Percentiles rank a stretch among this genome's conserved stretches.
phyloP scores from a whole-genome alignment of 176 grass and related monocot species.

The Oryza brachyantha region DNA sequence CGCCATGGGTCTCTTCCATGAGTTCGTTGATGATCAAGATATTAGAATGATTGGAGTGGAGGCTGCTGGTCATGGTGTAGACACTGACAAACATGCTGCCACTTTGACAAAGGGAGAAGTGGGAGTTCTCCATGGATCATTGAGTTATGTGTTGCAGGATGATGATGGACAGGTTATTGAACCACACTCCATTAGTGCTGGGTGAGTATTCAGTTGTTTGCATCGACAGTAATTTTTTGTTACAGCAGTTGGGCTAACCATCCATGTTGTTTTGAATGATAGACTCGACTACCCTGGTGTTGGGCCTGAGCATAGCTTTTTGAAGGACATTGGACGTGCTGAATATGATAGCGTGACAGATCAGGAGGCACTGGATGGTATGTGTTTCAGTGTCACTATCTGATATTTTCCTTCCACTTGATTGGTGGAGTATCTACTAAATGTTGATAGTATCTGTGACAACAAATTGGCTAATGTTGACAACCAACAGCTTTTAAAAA shows the following conservation, averaged over 20 bases:
- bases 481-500: neutral
- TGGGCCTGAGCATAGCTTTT: constrained; percentile 91
- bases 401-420: neutral
- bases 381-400: neutral
- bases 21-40: constrained; percentile 88
- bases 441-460: neutral
- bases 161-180: constrained; percentile 96
- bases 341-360: constrained; percentile 94
- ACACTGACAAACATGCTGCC: constrained; percentile 88
- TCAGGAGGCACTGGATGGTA: constrained; percentile 91
- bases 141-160: constrained; percentile 96
- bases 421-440: neutral
- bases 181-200: constrained; percentile 97
- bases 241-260: constrained; percentile 5
- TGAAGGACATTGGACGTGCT: constrained; percentile 92
- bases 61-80: constrained; percentile 83
- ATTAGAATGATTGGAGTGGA: constrained; percentile 88
- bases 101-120: constrained; percentile 92
- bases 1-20: constrained; percentile 95
- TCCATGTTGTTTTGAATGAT: constrained; percentile 11
- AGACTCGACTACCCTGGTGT: constrained; percentile 97
- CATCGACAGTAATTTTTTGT: neutral
- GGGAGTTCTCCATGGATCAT: constrained; percentile 90
- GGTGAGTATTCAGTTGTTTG: constrained; percentile 46
- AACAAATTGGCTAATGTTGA: neutral